phyloP scores from a whole-genome alignment of 1,284 basidiomycete genomes.

The Irpex lacteus region DNA sequence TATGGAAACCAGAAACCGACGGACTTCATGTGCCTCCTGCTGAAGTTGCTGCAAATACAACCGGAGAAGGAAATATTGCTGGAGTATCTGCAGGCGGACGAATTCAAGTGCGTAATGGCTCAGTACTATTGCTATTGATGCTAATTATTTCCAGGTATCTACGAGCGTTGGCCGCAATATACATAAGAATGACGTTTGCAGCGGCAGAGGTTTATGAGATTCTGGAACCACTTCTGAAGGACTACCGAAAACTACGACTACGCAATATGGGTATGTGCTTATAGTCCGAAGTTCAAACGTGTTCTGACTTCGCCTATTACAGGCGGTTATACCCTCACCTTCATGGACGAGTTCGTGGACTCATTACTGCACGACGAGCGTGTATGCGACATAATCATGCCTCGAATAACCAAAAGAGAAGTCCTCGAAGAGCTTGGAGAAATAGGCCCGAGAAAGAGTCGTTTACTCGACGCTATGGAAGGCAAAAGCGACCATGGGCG shows the following conservation, averaged over 20 bases:
- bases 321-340: slow-evolving; percentile 83
- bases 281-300: background rate
- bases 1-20: slow-evolving; percentile 92
- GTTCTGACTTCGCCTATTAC: background rate
- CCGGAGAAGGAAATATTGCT: slow-evolving; percentile 95
- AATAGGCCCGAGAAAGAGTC: slow-evolving; percentile 77
- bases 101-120: slow-evolving; percentile 83
- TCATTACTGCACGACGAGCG: slow-evolving; percentile 84
- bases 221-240: slow-evolving; percentile 91
- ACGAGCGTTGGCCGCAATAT: slow-evolving; percentile 90
- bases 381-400: slow-evolving; percentile 96
- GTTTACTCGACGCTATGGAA: slow-evolving; percentile 80
- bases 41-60: slow-evolving; percentile 96
- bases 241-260: slow-evolving; percentile 87
- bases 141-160: slow-evolving; percentile 65
- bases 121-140: background rate
- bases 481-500: slow-evolving; percentile 54
- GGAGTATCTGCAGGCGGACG: slow-evolving; percentile 92
- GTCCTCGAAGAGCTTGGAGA: slow-evolving; percentile 92
- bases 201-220: slow-evolving; percentile 90
- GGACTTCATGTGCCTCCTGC: slow-evolving; percentile 85
- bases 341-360: slow-evolving; percentile 94
- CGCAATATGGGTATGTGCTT: slow-evolving; percentile 69
- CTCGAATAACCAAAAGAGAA: slow-evolving; percentile 82
- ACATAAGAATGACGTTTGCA: slow-evolving; percentile 92